Evolutionary conservation across 345 rosid genomes (phyloP).

Genomic region (Psidium guajava): DNA sequence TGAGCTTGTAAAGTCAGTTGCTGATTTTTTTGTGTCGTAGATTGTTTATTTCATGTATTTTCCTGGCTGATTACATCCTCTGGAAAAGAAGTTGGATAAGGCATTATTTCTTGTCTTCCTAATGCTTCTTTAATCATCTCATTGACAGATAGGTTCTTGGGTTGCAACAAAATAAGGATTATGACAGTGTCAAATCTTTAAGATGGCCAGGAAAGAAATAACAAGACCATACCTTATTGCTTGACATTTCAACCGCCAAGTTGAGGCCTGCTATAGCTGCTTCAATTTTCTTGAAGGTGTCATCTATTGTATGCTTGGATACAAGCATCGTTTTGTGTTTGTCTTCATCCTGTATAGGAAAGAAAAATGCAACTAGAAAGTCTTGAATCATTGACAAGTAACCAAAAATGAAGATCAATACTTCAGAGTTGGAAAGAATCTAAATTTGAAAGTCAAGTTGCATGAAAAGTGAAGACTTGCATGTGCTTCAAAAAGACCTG

Average conservation of each 20-base stretch:
- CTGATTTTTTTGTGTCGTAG: not conserved
- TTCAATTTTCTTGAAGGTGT: constrained; percentile 74
- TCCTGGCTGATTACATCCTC: not conserved
- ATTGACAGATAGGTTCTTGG: too few species aligned
- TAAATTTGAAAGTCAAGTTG: not conserved
- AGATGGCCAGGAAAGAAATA: not conserved
- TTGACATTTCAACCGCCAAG: constrained; percentile 44
- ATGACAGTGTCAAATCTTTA: too few species aligned
- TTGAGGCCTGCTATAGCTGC: constrained; percentile 60
- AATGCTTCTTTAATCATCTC: not conserved
- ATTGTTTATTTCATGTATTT: not conserved
- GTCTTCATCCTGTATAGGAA: constrained; percentile 41
- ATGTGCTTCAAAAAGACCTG: constrained; percentile 82
- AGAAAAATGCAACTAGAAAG: not conserved
- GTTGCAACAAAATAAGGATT: too few species aligned
- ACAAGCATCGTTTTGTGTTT: constrained; percentile 57
- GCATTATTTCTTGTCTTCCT: not conserved
- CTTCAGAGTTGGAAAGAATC: not conserved
- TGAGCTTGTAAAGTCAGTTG: not conserved
- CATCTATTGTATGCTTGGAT: constrained; percentile 53
- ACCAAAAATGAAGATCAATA: not conserved
- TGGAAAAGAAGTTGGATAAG: not conserved
- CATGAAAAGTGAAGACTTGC: constrained; percentile 16
- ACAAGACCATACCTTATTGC: constrained; percentile 37
- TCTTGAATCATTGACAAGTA: not conserved